A percentile compares a stretch with the other conserved stretches of the same genome.
phyloP scores from a whole-genome alignment of 1,284 basidiomycete genomes.

The Apiotrichum brassicae region DNA sequence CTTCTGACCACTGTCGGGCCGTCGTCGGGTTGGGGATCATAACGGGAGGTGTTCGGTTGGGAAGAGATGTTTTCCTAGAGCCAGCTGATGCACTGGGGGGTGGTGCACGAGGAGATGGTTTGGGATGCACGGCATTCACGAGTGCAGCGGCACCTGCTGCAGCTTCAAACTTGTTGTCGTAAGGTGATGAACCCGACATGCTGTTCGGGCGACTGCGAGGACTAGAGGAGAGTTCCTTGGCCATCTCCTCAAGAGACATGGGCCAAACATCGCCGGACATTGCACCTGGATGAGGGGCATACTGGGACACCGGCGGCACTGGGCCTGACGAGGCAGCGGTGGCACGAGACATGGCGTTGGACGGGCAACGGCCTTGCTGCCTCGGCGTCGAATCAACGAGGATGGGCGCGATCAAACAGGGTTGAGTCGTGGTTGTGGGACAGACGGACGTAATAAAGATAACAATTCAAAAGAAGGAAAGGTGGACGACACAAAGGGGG shows the following conservation, averaged over 20 bases:
- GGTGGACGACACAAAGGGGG: too few species aligned
- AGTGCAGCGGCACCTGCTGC: slow-evolving; percentile 12
- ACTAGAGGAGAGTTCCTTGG: slow-evolving; percentile 12
- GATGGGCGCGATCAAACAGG: too few species aligned
- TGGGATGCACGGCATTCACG: slow-evolving; percentile 1
- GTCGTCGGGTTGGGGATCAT: not conserved
- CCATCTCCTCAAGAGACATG: slow-evolving; percentile 15
- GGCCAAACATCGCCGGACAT: slow-evolving; percentile 15
- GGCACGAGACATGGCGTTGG: too few species aligned
- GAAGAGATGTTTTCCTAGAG: not conserved
- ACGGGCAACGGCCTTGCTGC: too few species aligned
- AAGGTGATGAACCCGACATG: slow-evolving; percentile 7
- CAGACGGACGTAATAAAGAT: too few species aligned
- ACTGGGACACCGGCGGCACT: not conserved
- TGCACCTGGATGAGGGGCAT: slow-evolving; percentile 16
- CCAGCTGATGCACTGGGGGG: not conserved
- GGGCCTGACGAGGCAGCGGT: not conserved
- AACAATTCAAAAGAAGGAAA: too few species aligned
- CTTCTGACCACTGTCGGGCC: not conserved
- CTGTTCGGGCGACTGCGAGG: slow-evolving; percentile 16
- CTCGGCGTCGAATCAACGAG: too few species aligned
- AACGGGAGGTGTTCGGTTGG: not conserved
- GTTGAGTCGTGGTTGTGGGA: too few species aligned
- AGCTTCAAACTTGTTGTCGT: slow-evolving; percentile 13
- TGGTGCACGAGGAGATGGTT: not conserved